Conservation (phyloP, 2,329 filamentous ascomycete genomes). For the Orbilia javanica region DNA sequence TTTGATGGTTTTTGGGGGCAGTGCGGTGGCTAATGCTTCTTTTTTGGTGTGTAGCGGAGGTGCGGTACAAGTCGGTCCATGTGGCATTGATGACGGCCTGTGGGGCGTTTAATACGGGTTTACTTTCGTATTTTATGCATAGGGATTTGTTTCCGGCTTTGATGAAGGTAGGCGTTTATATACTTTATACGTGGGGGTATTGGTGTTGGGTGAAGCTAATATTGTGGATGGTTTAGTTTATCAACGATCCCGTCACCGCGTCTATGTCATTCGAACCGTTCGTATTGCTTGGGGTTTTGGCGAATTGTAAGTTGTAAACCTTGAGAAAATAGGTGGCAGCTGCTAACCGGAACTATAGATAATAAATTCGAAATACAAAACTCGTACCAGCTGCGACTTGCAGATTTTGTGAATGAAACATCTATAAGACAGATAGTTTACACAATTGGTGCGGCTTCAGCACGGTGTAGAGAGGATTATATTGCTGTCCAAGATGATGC, state of each 20-base stretch:
- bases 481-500: conserved; percentile 89
- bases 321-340: background rate
- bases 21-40: conserved; percentile 71
- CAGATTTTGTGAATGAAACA: conserved; percentile 93
- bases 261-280: conserved; percentile 79
- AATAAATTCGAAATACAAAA: conserved; percentile 99
- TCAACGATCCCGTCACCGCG: conserved; percentile 80
- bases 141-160: conserved; percentile 92
- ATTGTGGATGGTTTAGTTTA: conserved; percentile 72
- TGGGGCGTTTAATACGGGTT: conserved; percentile 93
- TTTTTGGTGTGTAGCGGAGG: conserved; percentile 72
- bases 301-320: conserved; percentile 73
- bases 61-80: conserved; percentile 83
- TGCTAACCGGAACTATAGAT: conserved; percentile 66
- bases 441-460: conserved; percentile 80
- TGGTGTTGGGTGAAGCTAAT: conserved; percentile 2
- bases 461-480: conserved; percentile 78
- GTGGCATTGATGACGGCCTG: conserved; percentile 86
- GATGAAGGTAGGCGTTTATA: conserved; percentile 79
- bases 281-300: conserved; percentile 83
- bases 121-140: conserved; percentile 95
- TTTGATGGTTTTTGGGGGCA: conserved; percentile 80
- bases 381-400: conserved; percentile 89
- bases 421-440: conserved; percentile 85
- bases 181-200: background rate